Evolutionary conservation across 176 grass and related monocot species (phyloP), one percentile per base, ranked within the genome.

Genomic region (Zea luxurians): DNA sequence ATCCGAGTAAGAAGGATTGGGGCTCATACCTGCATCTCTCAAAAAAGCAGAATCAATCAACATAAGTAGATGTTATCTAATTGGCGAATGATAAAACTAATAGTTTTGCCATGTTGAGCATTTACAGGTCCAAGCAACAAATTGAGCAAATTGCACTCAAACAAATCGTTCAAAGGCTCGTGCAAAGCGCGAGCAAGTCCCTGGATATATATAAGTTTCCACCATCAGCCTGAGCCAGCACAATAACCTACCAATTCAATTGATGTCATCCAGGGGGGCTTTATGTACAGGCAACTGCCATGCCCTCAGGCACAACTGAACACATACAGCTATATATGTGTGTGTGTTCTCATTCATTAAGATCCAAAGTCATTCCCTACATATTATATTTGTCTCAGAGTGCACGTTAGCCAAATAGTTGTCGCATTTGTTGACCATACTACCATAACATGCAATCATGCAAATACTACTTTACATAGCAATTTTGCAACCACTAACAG

Each of bases 11-110:
- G 80, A 77, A 82, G 37, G 92, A 90, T 48, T 93, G 86, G 15
- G 96, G 96, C 58, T 99, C 96, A 13, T 95, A 99, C 96, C 96
- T 98, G 84, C 68, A 89, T 64, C 62, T 48, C 15, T 48, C 21
- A 36, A 80, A 63, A 42, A 55, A 71, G 41, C 4, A 57, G 4
- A 8, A 63, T 37, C 20, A 81, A 80, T 62, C 2, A 80, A 36
- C 12, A 77, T 72, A 61, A 59, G 82, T 11, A 71, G 48, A 46
- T 45, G 43, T 34, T 20, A 0, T 48, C 45, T 49, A 49, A 47
- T 20, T 45, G 16, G 57, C 40, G 10, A 68, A 53, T 47, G 4
- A 3, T 17, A 16, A 16, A 68, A 1, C 10, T 44, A 74, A 67
- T 45, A 18, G 42, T 79, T 43, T 48, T 54, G 36, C 38, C 65